Evolutionary conservation across 345 rosid species (phyloP).

Genomic region (Mercurialis annua): DNA sequence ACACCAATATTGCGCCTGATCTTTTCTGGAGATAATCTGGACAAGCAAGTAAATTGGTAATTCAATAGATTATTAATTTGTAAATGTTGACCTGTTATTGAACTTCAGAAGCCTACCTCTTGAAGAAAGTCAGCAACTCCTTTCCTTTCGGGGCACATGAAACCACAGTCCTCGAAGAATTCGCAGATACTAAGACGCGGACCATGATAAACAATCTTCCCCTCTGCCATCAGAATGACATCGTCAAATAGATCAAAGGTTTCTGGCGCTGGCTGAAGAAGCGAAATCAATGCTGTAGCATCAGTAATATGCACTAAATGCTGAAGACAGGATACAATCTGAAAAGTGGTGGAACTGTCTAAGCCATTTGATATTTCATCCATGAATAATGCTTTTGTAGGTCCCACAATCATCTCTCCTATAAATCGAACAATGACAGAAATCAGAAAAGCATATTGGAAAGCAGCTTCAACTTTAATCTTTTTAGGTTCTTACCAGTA

Average conservation of each 20-base stretch:
- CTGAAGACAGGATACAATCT: slow-evolving; percentile 53
- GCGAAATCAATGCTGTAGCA: slow-evolving; percentile 52
- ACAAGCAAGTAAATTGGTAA: neutral
- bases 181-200: slow-evolving; percentile 33
- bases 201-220: slow-evolving; percentile 58
- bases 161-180: slow-evolving; percentile 62
- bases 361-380: slow-evolving; percentile 68
- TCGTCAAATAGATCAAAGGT: slow-evolving; percentile 63
- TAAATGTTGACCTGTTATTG: neutral
- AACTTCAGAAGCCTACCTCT: slow-evolving; percentile 34
- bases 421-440: slow-evolving; percentile 15
- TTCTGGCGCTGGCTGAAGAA: slow-evolving; percentile 74
- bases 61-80: neutral
- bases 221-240: slow-evolving; percentile 55
- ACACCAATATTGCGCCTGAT: slow-evolving; percentile 60
- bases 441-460: neutral
- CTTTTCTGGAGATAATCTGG: slow-evolving; percentile 62
- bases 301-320: slow-evolving; percentile 54
- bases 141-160: slow-evolving; percentile 62
- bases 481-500: slow-evolving; percentile 20
- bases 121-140: slow-evolving; percentile 64
- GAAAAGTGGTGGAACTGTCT: slow-evolving; percentile 69
- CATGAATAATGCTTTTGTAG: slow-evolving; percentile 61
- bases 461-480: neutral
- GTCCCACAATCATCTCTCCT: slow-evolving; percentile 75